Evolutionary conservation across 1,139 yeast genomes (phyloP).

Genomic region (Geotrichum reessii): DNA sequence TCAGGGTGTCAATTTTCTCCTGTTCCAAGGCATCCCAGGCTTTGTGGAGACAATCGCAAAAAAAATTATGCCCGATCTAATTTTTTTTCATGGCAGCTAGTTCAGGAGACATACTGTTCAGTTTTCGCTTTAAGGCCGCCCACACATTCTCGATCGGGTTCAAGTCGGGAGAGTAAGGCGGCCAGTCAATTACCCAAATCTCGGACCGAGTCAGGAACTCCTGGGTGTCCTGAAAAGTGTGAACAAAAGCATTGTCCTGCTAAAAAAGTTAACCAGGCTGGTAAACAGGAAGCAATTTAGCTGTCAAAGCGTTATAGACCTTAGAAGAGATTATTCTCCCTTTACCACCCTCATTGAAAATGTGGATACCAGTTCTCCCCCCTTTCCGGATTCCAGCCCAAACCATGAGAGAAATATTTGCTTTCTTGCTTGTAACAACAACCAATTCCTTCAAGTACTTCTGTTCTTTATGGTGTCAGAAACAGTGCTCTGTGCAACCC

Average conservation of each 20-base stretch:
- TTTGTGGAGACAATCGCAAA: too few species aligned
- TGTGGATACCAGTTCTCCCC: background rate
- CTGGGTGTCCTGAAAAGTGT: background rate
- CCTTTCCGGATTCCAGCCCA: background rate
- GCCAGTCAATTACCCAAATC: background rate
- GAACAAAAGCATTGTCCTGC: background rate
- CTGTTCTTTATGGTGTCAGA: too few species aligned
- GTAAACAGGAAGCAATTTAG: background rate
- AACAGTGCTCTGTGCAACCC: too few species aligned
- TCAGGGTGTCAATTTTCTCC: too few species aligned
- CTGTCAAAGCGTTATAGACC: background rate
- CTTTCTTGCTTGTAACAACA: too few species aligned
- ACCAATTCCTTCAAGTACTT: too few species aligned
- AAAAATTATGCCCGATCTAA: too few species aligned
- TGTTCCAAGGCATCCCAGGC: too few species aligned
- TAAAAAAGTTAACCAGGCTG: background rate
- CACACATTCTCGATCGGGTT: background rate
- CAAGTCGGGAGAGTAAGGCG: background rate
- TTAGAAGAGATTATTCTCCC: too few species aligned
- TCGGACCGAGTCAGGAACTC: background rate
- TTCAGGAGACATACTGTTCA: background rate
- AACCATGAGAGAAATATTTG: background rate
- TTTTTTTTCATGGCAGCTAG: background rate
- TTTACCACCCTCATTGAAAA: background rate
- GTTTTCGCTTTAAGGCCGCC: background rate